phyloP scores from a whole-genome alignment of 2,329 filamentous ascomycete species.

The Talaromyces sp. region DNA sequence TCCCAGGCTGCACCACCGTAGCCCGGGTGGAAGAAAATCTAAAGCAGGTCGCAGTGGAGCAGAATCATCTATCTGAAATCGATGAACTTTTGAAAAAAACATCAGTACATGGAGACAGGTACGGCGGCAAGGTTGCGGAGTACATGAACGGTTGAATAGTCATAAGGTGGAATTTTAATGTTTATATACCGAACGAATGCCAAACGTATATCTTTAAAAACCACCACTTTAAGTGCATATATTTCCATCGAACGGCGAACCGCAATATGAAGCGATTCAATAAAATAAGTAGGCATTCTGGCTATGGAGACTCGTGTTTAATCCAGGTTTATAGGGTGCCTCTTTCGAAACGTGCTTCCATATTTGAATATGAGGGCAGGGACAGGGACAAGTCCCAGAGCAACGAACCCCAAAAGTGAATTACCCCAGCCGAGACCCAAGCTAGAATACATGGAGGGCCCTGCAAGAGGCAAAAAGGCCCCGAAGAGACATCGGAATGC shows the following conservation, averaged over 20 bases:
- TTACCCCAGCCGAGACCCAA: slow-evolving; percentile 44
- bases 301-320: too few relatives aligned
- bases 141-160: slow-evolving; percentile 5
- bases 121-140: not conserved
- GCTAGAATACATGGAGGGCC: slow-evolving; percentile 39
- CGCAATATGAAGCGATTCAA: not conserved
- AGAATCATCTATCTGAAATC: slow-evolving; percentile 29
- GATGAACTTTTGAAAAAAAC: slow-evolving; percentile 2
- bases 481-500: slow-evolving; percentile 48
- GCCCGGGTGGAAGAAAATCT: slow-evolving; percentile 37
- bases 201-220: not conserved
- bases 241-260: not conserved
- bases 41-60: slow-evolving; percentile 34
- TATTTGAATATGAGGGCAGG: slow-evolving; percentile 22
- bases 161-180: not conserved
- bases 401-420: slow-evolving; percentile 49
- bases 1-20: slow-evolving; percentile 34
- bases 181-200: not conserved
- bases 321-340: slow-evolving; percentile 1
- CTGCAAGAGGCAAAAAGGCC: slow-evolving; percentile 54
- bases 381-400: slow-evolving; percentile 40
- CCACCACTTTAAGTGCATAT: not conserved
- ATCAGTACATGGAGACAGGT: slow-evolving; percentile 1
- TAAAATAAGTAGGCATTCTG: too few relatives aligned
- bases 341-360: slow-evolving; percentile 18